These are phyloP conservation scores for Geotrichum citri-aurantii DNA, from an alignment of 1,139 yeast genomes.

Conservation along the genomic window DNA sequence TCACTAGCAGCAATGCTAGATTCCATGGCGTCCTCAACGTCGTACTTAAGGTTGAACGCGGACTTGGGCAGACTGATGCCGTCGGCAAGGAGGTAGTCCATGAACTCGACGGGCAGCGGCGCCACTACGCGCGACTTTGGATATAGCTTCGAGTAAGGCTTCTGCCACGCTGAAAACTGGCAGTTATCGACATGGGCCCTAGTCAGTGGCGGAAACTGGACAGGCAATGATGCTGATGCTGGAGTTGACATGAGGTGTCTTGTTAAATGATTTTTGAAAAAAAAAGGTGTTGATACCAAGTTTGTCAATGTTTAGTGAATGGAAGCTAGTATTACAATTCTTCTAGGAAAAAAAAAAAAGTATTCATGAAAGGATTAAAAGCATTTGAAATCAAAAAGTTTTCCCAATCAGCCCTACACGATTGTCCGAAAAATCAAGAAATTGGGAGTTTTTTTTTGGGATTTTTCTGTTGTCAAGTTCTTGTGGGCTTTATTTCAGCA, in stretches of 20 bases:
- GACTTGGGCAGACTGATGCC: conserved; percentile 61
- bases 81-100: conserved; percentile 67
- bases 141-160: conserved; percentile 45
- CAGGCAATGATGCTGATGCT: not conserved
- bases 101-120: conserved; percentile 62
- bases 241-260: not conserved
- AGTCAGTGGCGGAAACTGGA: conserved; percentile 9
- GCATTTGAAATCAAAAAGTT: not conserved
- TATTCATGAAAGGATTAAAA: too few species aligned
- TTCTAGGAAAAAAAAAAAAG: too few species aligned
- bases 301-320: too few species aligned
- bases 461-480: not conserved
- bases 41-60: conserved; percentile 20
- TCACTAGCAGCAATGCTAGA: conserved; percentile 63
- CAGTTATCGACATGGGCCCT: conserved; percentile 54
- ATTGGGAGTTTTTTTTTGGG: not conserved
- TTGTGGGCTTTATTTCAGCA: not conserved
- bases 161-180: conserved; percentile 69
- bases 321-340: too few species aligned
- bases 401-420: not conserved
- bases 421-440: not conserved
- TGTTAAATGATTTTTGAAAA: not conserved
- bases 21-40: conserved; percentile 30
- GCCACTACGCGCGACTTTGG: conserved; percentile 51
- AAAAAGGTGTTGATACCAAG: too few species aligned